Evolutionary conservation across 257 asterid species (phyloP).

Genomic region (Solanum boliviense): DNA sequence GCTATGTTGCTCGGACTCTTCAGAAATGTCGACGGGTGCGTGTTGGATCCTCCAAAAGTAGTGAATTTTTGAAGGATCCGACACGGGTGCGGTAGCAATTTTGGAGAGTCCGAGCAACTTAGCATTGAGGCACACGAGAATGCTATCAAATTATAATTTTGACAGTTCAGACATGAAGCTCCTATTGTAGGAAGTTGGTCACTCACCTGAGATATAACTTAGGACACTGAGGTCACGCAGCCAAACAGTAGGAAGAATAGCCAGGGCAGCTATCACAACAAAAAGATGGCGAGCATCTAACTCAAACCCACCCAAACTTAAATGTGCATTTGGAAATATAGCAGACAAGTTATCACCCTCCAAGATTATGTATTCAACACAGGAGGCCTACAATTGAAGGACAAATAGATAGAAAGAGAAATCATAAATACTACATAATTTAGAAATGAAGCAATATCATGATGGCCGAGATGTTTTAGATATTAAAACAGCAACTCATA

Average conservation of each 20-base stretch:
- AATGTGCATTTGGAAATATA: constrained; percentile 71
- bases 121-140: not conserved
- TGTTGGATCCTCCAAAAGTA: no score
- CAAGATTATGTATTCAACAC: constrained; percentile 81
- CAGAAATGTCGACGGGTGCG: no score
- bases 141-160: not conserved
- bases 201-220: constrained; percentile 92
- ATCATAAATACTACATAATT: not conserved
- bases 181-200: not conserved
- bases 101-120: no score
- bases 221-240: constrained; percentile 68
- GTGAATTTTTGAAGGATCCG: no score
- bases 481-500: not conserved
- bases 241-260: constrained; percentile 92
- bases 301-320: constrained; percentile 46
- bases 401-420: not conserved
- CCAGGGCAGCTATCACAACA: constrained; percentile 57
- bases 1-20: no score
- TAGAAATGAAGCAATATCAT: not conserved
- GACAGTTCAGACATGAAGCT: not conserved
- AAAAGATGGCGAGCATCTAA: constrained; percentile 59
- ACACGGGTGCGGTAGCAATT: no score
- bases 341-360: constrained; percentile 88
- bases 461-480: not conserved
- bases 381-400: constrained; percentile 56